phyloP scores from a whole-genome alignment of 306 rosid genomes.

The Cicer judaicum region DNA sequence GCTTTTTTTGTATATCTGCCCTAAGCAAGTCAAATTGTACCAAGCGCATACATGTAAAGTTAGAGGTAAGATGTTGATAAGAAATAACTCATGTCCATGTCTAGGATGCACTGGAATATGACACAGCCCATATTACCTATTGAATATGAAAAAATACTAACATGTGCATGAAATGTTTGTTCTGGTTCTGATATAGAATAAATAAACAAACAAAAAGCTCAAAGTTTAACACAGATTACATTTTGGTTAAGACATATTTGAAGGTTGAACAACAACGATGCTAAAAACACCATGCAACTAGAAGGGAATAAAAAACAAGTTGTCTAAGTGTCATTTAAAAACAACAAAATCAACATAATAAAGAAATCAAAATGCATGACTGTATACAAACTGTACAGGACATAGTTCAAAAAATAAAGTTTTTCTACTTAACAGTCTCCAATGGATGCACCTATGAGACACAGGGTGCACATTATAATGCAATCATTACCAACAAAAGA shows the following conservation, averaged over 20 bases:
- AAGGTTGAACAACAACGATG: constrained; percentile 24
- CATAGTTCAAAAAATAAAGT: constrained; percentile 23
- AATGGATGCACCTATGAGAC: neutral
- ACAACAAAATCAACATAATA: constrained; percentile 23
- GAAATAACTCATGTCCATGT: constrained; percentile 5
- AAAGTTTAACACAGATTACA: neutral
- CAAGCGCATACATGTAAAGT: neutral
- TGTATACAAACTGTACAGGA: constrained; percentile 24
- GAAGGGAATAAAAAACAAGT: constrained; percentile 26
- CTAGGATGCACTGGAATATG: constrained; percentile 2
- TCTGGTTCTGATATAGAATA: constrained; percentile 31
- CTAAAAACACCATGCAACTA: constrained; percentile 25
- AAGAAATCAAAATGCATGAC: constrained; percentile 23
- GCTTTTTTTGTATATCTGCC: constrained; percentile 6
- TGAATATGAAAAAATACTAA: constrained; percentile 15
- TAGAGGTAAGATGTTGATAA: constrained; percentile 22
- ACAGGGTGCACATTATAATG: constrained; percentile 22
- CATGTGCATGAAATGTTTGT: constrained; percentile 26
- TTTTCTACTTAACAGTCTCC: constrained; percentile 13
- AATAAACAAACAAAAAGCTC: constrained; percentile 9
- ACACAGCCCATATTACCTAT: constrained; percentile 13
- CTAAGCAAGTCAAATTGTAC: constrained; percentile 21
- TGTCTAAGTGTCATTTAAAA: neutral
- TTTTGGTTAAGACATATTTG: constrained; percentile 7
- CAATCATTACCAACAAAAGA: constrained; percentile 33